phyloP scores from a whole-genome alignment of 768 basidiomycete genomes.

The Trametes meyenii region DNA sequence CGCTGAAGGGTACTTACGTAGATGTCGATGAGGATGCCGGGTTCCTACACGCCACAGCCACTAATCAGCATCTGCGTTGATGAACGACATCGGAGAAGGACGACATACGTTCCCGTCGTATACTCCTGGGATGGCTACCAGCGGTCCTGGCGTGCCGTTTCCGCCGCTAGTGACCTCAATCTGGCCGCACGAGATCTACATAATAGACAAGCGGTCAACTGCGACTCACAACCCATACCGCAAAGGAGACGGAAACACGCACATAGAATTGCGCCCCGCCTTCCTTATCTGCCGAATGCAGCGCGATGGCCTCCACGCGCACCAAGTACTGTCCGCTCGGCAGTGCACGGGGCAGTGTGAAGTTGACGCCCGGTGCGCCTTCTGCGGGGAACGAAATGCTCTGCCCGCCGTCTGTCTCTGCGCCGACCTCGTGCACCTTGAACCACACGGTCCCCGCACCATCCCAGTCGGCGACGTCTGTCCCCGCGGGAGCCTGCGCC shows the following conservation, averaged over 20 bases:
- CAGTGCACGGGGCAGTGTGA: conserved; percentile 35
- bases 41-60: conserved; percentile 1
- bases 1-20: conserved; percentile 2
- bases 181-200: conserved; percentile 38
- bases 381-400: conserved; percentile 9
- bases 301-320: conserved; percentile 37
- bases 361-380: conserved; percentile 31
- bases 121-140: conserved; percentile 38
- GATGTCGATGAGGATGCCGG: conserved; percentile 21
- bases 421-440: conserved; percentile 44
- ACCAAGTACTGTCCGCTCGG: conserved; percentile 40
- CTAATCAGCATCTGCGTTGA: background rate
- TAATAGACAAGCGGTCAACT: background rate
- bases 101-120: conserved; percentile 33
- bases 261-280: conserved; percentile 39
- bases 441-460: conserved; percentile 44
- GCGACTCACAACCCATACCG: background rate
- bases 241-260: background rate
- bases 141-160: conserved; percentile 36
- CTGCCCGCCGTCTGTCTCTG: conserved; percentile 28
- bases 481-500: conserved; percentile 30
- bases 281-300: conserved; percentile 30
- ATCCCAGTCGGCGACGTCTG: conserved; percentile 38
- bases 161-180: conserved; percentile 39
- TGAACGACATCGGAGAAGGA: background rate